phyloP scores from a whole-genome alignment of 768 basidiomycete genomes.

The Tulasnella sp. region DNA sequence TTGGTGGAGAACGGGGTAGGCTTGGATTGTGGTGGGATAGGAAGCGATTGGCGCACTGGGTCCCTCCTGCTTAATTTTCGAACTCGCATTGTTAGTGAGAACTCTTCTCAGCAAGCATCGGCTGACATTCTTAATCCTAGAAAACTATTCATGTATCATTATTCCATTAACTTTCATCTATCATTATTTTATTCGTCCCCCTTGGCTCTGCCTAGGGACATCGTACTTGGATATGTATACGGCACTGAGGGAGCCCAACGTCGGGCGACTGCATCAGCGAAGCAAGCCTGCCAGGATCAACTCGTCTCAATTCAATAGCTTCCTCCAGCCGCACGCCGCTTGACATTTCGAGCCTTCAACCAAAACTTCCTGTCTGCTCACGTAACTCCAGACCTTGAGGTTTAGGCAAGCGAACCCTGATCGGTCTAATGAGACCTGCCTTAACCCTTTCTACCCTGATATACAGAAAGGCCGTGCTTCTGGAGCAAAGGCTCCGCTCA shows the following conservation, averaged over 20 bases:
- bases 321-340: no score
- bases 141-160: not conserved
- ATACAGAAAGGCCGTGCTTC: no score
- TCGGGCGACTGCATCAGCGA: not conserved
- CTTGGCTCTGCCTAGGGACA: not conserved
- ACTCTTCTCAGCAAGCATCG: not conserved
- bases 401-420: no score
- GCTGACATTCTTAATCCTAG: not conserved
- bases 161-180: not conserved
- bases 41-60: conserved; percentile 31
- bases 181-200: not conserved
- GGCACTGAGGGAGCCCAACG: not conserved
- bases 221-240: not conserved
- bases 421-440: no score
- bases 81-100: not conserved
- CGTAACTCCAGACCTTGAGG: no score
- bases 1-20: conserved; percentile 32
- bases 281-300: no score
- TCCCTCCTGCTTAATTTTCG: conserved; percentile 22
- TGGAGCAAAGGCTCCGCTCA: no score
- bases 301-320: no score
- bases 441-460: no score
- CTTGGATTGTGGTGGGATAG: conserved; percentile 48
- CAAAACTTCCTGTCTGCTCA: no score
- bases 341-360: no score